These are phyloP conservation scores for Aspergillus sp. DNA, from an alignment of 2,329 filamentous ascomycete genomes.

Conservation along the genomic window DNA sequence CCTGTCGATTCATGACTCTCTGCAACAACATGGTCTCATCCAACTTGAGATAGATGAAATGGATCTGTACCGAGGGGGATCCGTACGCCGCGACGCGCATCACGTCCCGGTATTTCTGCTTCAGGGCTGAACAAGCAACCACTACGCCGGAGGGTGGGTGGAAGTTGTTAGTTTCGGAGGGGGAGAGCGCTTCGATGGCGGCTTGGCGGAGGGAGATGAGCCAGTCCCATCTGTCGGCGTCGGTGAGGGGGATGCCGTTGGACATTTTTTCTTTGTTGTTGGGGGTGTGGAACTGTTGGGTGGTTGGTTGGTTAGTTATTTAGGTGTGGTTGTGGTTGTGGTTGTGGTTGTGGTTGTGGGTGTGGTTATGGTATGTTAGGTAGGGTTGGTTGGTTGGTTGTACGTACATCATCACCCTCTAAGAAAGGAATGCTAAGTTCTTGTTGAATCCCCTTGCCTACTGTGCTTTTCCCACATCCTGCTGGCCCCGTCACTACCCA, in stretches of 20 bases:
- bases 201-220: slow-evolving; percentile 74
- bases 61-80: slow-evolving; percentile 71
- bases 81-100: slow-evolving; percentile 80
- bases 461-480: slow-evolving; percentile 76
- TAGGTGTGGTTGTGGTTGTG: neutral
- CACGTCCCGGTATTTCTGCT: slow-evolving; percentile 95
- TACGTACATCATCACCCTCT: slow-evolving; percentile 74
- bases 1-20: slow-evolving; percentile 72
- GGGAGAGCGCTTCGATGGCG: slow-evolving; percentile 54
- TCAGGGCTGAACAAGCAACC: slow-evolving; percentile 91
- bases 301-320: slow-evolving; percentile 11
- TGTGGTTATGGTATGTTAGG: neutral
- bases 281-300: slow-evolving; percentile 49
- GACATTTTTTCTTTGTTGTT: slow-evolving; percentile 92
- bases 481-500: slow-evolving; percentile 80
- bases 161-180: slow-evolving; percentile 40
- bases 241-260: slow-evolving; percentile 78
- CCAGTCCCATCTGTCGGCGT: slow-evolving; percentile 98
- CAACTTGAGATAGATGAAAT: slow-evolving; percentile 90
- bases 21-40: slow-evolving; percentile 72
- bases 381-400: neutral
- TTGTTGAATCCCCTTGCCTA: slow-evolving; percentile 66
- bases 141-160: slow-evolving; percentile 73
- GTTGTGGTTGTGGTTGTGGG: neutral
- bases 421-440: slow-evolving; percentile 69